Evolutionary conservation across 305 asterid genomes (phyloP).

Genomic region (Coffea humblotiana): DNA sequence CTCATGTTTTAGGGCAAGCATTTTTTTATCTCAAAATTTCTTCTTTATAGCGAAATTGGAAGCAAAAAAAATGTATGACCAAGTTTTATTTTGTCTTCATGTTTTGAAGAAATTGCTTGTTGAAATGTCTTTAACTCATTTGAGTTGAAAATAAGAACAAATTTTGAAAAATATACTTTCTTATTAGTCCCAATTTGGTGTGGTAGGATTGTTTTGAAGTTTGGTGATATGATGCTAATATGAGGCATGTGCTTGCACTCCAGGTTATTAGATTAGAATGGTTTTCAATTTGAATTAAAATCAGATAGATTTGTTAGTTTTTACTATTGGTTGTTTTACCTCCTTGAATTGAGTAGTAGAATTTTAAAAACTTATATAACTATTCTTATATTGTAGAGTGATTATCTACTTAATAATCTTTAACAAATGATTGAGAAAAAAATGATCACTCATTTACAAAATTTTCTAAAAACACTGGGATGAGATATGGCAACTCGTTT

Average conservation of each 20-base stretch:
- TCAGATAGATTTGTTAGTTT: not conserved
- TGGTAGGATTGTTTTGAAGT: not conserved
- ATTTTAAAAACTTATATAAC: not conserved
- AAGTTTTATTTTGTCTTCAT: not conserved
- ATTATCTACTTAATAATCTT: not conserved
- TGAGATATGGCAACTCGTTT: not conserved
- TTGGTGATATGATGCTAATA: not conserved
- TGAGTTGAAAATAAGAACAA: not conserved
- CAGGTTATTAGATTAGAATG: not conserved
- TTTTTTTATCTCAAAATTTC: not conserved
- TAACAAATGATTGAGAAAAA: not conserved
- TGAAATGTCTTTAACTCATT: not conserved
- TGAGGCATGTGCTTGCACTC: not conserved
- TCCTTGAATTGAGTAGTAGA: not conserved
- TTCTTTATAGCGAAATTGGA: not conserved
- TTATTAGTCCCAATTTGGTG: not conserved
- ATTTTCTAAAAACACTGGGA: not conserved
- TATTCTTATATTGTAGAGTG: not conserved
- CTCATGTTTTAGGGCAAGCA: not conserved
- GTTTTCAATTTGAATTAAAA: not conserved
- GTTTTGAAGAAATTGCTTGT: not conserved
- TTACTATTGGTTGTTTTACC: not conserved
- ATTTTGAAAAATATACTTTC: not conserved
- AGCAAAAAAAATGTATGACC: not conserved
- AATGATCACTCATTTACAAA: not conserved